Evolutionary conservation across 805 yeast genomes (phyloP).

Genomic region (Candida yuanshanica): DNA sequence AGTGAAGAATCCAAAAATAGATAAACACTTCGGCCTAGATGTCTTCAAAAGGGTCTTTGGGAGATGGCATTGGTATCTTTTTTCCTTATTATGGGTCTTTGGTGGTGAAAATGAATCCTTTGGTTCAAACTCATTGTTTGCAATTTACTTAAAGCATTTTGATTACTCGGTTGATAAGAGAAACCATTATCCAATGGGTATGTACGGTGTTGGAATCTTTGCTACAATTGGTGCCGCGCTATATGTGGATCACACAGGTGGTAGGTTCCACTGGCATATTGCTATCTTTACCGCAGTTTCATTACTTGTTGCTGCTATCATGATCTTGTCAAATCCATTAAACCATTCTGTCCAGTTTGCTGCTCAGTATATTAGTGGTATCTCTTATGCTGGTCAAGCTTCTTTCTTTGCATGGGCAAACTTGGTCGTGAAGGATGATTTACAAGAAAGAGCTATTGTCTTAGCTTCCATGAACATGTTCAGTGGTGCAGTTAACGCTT

Average conservation of each 20-base stretch:
- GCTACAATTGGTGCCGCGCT: constrained; percentile 39
- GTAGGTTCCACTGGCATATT: constrained; percentile 45
- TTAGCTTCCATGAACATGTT: constrained; percentile 64
- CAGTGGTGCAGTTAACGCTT: constrained; percentile 56
- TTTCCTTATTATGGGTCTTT: constrained; percentile 45
- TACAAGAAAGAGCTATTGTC: constrained; percentile 59
- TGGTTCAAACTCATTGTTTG: constrained; percentile 40
- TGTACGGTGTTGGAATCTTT: constrained; percentile 44
- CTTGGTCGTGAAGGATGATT: constrained; percentile 49
- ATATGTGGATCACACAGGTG: constrained; percentile 38
- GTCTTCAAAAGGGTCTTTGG: constrained; percentile 38
- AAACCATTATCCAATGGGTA: constrained; percentile 51
- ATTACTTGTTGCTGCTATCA: constrained; percentile 41
- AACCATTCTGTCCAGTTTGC: constrained; percentile 36
- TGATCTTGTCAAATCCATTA: constrained; percentile 39
- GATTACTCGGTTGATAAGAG: constrained; percentile 38
- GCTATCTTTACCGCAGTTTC: constrained; percentile 38
- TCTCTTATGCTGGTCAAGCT: constrained; percentile 55
- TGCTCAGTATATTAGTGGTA: constrained; percentile 51
- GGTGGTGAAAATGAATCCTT: constrained; percentile 46
- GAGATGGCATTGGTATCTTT: constrained; percentile 54
- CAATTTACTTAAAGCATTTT: constrained; percentile 39
- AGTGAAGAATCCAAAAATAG: constrained; percentile 33
- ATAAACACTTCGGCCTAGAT: constrained; percentile 31
- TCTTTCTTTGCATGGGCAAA: constrained; percentile 62